A percentile compares a stretch with the other conserved stretches of the same genome.
These are phyloP conservation scores for Orobanche coerulescens DNA, from an alignment of 257 asterid species.

Conservation along the genomic window DNA sequence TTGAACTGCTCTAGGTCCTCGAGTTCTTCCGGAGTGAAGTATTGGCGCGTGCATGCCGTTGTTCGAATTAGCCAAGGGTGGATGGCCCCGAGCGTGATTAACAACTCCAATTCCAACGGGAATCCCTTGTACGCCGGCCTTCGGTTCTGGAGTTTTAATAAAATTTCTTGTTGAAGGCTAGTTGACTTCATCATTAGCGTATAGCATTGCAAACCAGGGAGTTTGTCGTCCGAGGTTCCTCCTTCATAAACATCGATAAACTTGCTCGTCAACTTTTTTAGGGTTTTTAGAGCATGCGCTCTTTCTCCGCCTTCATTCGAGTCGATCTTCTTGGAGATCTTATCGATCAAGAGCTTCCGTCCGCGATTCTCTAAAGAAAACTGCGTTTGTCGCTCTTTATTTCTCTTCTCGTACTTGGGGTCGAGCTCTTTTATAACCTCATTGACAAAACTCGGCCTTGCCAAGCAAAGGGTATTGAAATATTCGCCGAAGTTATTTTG, in stretches of 20 bases:
- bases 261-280: slow-evolving; percentile 63
- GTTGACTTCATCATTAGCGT: slow-evolving; percentile 95
- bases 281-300: slow-evolving; percentile 56
- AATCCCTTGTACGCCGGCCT: slow-evolving; percentile 80
- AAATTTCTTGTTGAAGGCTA: slow-evolving; percentile 59
- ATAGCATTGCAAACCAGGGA: slow-evolving; percentile 90
- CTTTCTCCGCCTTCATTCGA: slow-evolving; percentile 64
- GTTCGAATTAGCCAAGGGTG: slow-evolving; percentile 96
- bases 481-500: slow-evolving; percentile 97
- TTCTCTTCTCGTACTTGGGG: slow-evolving; percentile 71
- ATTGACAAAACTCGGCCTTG: slow-evolving; percentile 71
- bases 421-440: slow-evolving; percentile 84
- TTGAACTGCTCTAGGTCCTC: slow-evolving; percentile 64
- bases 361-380: slow-evolving; percentile 79
- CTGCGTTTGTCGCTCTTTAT: slow-evolving; percentile 43
- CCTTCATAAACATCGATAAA: slow-evolving; percentile 95
- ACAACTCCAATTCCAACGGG: slow-evolving; percentile 76
- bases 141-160: slow-evolving; percentile 66
- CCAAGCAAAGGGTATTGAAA: slow-evolving; percentile 84
- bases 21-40: slow-evolving; percentile 53
- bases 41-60: slow-evolving; percentile 59
- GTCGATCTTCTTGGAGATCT: slow-evolving; percentile 65
- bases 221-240: slow-evolving; percentile 48
- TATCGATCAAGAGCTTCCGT: slow-evolving; percentile 72
- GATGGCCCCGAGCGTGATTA: slow-evolving; percentile 90